phyloP scores from a whole-genome alignment of 176 grass and related monocot genomes.

The Tuctoria greenei region DNA sequence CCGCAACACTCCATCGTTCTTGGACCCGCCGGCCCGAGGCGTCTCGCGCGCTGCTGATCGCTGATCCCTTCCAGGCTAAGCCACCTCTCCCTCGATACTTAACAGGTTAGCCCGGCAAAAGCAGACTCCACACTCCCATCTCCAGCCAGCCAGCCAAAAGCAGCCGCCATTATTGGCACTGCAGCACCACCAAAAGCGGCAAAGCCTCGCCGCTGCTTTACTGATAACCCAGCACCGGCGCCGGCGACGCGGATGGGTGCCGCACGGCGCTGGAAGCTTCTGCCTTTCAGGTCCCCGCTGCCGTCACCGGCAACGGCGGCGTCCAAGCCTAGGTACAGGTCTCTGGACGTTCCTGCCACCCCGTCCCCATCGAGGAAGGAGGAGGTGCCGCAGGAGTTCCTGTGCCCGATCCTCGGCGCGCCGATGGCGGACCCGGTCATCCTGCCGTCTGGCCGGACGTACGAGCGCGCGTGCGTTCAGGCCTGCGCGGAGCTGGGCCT shows the following conservation, averaged over 20 bases:
- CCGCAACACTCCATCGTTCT: background rate
- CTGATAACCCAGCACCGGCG: background rate
- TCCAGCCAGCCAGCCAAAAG: background rate
- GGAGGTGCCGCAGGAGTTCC: constrained; percentile 37
- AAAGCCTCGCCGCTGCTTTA: background rate
- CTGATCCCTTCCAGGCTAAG: constrained; percentile 43
- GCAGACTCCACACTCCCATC: background rate
- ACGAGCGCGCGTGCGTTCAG: constrained; percentile 54
- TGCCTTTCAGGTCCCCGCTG: constrained; percentile 23
- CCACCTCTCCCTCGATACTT: constrained; percentile 24
- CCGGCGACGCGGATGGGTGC: constrained; percentile 40
- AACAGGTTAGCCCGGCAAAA: background rate
- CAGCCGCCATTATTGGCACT: constrained; percentile 32
- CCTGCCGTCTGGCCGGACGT: constrained; percentile 54
- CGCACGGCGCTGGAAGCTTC: constrained; percentile 48
- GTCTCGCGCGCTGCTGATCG: background rate
- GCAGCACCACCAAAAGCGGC: constrained; percentile 27
- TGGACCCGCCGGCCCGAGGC: background rate
- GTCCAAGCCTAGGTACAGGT: background rate
- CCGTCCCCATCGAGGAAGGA: background rate
- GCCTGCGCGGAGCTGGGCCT: constrained; percentile 60
- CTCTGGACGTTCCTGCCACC: background rate
- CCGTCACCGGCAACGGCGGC: background rate
- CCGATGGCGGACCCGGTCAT: constrained; percentile 74
- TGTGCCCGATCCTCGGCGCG: constrained; percentile 51